Evolutionary conservation across 306 rosid genomes (phyloP).

Genomic region (Oemleria cerasiformis): DNA sequence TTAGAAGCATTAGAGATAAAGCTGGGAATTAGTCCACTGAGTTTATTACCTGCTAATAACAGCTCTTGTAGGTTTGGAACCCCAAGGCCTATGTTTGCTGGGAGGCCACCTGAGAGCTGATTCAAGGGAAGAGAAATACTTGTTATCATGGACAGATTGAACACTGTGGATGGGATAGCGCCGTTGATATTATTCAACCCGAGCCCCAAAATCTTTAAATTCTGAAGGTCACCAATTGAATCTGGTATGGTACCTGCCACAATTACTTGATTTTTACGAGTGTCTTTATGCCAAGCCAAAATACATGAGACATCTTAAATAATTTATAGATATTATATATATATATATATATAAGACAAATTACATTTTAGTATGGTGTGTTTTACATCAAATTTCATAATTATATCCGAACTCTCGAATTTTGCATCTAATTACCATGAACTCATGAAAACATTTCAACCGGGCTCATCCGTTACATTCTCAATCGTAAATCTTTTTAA

Average conservation of each 20-base stretch:
- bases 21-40: not conserved
- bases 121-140: not conserved
- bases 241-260: slow-evolving; percentile 14
- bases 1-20: slow-evolving; percentile 18
- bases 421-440: no score
- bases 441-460: no score
- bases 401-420: no score
- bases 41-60: not conserved
- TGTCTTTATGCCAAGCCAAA: no score
- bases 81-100: slow-evolving; percentile 2
- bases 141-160: not conserved
- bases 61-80: slow-evolving; percentile 17
- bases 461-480: no score
- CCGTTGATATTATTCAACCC: not conserved
- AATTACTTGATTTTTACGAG: no score
- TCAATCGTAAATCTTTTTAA: no score
- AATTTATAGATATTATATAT: no score
- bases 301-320: no score
- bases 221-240: slow-evolving; percentile 8
- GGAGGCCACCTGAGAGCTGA: slow-evolving; percentile 19
- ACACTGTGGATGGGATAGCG: not conserved
- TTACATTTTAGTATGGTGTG: no score
- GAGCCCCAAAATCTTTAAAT: not conserved
- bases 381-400: no score
- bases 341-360: no score